Evolutionary conservation across 2,329 filamentous ascomycete genomes (phyloP).

Genomic region (Blastomyces silverae): DNA sequence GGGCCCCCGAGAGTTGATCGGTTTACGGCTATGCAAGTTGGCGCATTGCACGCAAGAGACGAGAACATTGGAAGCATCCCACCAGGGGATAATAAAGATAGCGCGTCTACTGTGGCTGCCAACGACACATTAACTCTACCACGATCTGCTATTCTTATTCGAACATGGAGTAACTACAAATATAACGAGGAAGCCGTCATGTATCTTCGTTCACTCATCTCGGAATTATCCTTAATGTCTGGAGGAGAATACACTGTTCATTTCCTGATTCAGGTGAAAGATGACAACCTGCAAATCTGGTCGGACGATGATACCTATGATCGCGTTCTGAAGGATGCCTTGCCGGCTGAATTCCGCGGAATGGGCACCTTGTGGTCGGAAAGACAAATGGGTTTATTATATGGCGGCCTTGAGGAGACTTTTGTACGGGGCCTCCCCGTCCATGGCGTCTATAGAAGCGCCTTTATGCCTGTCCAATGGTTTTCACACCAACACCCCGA

Average conservation of each 20-base stretch:
- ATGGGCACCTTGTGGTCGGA: constrained; percentile 91
- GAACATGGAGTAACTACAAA: constrained; percentile 71
- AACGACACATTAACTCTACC: constrained; percentile 27
- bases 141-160: constrained; percentile 69
- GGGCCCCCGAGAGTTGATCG: constrained; percentile 30
- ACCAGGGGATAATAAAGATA: constrained; percentile 17
- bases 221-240: constrained; percentile 68
- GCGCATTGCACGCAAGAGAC: constrained; percentile 21
- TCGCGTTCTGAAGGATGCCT: constrained; percentile 60
- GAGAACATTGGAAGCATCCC: constrained; percentile 23
- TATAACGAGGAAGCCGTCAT: constrained; percentile 73
- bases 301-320: constrained; percentile 68
- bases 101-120: not conserved
- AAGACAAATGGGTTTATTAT: constrained; percentile 83
- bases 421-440: constrained; percentile 67
- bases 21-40: constrained; percentile 28
- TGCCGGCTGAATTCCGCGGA: constrained; percentile 77
- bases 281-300: constrained; percentile 73
- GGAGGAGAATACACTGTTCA: constrained; percentile 78
- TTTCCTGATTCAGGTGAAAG: constrained; percentile 78
- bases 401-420: constrained; percentile 77
- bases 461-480: constrained; percentile 91
- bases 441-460: constrained; percentile 85
- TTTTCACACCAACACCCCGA: constrained; percentile 84
- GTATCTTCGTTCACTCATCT: constrained; percentile 73